Base-by-base conservation (phyloP, 345 rosid genomes). In the Gynandropsis gynandra region DNA sequence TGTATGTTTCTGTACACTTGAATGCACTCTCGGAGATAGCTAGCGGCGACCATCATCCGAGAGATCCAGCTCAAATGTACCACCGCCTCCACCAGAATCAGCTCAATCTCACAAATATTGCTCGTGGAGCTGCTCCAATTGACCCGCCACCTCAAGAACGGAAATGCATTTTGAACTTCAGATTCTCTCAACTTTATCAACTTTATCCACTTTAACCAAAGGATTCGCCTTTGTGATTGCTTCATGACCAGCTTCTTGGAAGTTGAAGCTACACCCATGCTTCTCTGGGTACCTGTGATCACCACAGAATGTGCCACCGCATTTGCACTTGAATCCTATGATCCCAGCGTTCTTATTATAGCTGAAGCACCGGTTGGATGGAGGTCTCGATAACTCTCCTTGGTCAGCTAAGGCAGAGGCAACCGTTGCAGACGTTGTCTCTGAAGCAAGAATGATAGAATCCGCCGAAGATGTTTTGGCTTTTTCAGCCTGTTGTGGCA, bases 311-410 rank as follows among this genome's bases (percentile, higher is more conserved):
- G 59, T 54, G 47, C 65, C 18, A 71, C 14, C 72, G 2, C 75
- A 71, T 31, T 54, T 62, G 54, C 75, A 66, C 59, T 62, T 59
- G 53, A 71, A 71, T 10, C 69, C 70, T 33, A 51, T 12, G 16
- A 71, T n/a, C 24, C 75, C 70, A 15, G 62, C 68, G 48, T 59
- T 56, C 68, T 62, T 71, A 42, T 57, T 66, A 52, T 72, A 71
- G 3, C 57, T 50, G 0, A 52, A 11, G 39, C 75, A 71, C 54
- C 75, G 13, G 55, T 65, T 65, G 1, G 63, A 27, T 51, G 57
- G 21, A 4, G 42, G 50, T 47, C 4, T 46, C 0, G 50, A 53
- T 0, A 64, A 50, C 38, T 47, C 56, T 32, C 16, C n/a, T n/a
- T n/a, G n/a, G n/a, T n/a, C n/a, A 35, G n/a, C 35, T 5, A 5